Base-by-base conservation (phyloP, 208 protist genomes). In the Blastocrithidia nonstop region DNA sequence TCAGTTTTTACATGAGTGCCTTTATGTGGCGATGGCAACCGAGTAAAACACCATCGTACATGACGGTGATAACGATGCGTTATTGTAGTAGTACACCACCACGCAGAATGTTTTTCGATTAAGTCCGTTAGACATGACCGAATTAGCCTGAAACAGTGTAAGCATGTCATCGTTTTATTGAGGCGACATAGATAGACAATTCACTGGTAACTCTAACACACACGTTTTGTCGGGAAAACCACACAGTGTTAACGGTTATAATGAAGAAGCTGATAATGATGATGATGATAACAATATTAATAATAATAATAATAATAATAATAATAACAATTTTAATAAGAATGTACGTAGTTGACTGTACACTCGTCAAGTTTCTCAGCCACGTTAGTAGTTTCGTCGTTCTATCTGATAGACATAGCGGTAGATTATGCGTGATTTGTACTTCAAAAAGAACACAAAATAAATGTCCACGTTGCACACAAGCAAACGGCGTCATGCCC, bases 1-100 rank as follows among this genome's bases (percentile, higher is more conserved):
- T 8, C 79, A 84, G 21, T 96, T 97, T 65, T 82, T 98, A 58
- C 69, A 89, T 40, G 70, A 80, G 27, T 97, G 96, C 44, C 63
- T 98, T 29, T 93, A 97, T 54, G 88, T 99, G 23, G 80, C 93
- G 3, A 81, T 99, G 22, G 83, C 91, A 0, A 99, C 96, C 1
- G 96, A 98, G 48, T 93, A 97, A 32, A 96, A 96, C 41, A 56
- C 94, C 51, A 68, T 81, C 20, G 89, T 78, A 62, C 89, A 95
- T 50, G 78, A 93, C 57, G 85, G 71, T 56, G 60, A 57, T 2
- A 50, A 47, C 24, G 71, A 59, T 45, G 61, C 87, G 7, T 54
- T 91, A 6, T 39, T 83, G 20, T 80, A 95, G 53, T 83, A 95
- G 69, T 95, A 95, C 63, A 78, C 69, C 19, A 95, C 81, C 16